Evolutionary conservation across 495 filamentous ascomycete species (phyloP), one percentile per base, ranked within the genome.

Genomic region (Aspergillus campestris): DNA sequence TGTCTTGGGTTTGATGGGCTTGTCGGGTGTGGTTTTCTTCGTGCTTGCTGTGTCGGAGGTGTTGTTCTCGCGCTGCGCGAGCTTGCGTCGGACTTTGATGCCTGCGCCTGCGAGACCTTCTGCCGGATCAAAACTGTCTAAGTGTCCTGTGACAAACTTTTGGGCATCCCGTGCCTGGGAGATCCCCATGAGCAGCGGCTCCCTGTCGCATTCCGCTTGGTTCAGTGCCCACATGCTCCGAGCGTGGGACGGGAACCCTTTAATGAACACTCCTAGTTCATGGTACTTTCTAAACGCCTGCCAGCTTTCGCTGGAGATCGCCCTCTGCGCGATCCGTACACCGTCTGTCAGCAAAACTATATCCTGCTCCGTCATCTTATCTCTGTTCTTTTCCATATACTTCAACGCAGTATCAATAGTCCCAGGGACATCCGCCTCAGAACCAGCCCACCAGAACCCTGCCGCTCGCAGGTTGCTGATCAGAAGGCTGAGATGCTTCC

Each of bases 381-480:
- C 67, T 14, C 66, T 63, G 27, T 69, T 59, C 15, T 78, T 70
- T 38, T 66, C 61, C 18, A 94, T 56, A 49, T 94, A 94, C 32
- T 71, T 70, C 31, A 71, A 60, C 8, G 82, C 80, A 36, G 75
- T 77, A 11, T 85, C 71, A 6, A 91, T 51, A 3, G 85, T 75
- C 12, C 67, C 75, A 5, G 57, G 38, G 5, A 94, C 72, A 48
- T 90, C 78, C 9, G 70, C 68, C 0, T 80, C 79, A 47, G 85
- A 88, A 31, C 89, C 88, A 7, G 83, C 82, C 73, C 90, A 95
- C 67, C 89, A 92, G 55, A 95, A 94, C 34, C 84, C 84, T n/a
- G 87, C 82, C 56, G 94, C 85, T 18, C 86, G 74, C 29, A 97
- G 66, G 57, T 97, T 95, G 41, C 72, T 74, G 10, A 91, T 82